These are phyloP conservation scores for Adansonia madagascariensis DNA, from an alignment of 441 rosid genomes.

Conservation along the genomic window DNA sequence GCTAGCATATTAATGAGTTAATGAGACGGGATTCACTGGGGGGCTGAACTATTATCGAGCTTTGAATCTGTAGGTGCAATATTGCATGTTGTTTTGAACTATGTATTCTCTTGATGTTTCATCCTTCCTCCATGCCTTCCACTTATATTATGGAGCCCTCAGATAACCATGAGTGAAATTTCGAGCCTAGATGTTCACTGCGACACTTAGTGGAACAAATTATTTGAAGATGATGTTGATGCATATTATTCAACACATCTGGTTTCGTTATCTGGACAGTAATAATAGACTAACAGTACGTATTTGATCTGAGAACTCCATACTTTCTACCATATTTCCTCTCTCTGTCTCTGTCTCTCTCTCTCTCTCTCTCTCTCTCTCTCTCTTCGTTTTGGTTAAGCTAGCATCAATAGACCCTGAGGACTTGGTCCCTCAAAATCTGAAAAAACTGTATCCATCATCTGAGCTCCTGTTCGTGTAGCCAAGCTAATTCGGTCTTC, in stretches of 20 bases:
- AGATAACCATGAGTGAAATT: background rate
- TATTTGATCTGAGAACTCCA: background rate
- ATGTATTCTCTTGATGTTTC: background rate
- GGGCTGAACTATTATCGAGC: slow-evolving; percentile 69
- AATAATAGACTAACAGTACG: background rate
- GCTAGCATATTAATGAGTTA: slow-evolving; percentile 46
- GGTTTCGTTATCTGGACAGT: background rate
- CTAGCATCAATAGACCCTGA: too few relatives aligned
- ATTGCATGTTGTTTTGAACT: too few relatives aligned
- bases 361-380: background rate
- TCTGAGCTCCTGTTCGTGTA: background rate
- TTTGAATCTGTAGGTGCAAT: slow-evolving; percentile 49
- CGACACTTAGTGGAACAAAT: background rate
- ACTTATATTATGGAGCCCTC: background rate
- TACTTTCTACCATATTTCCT: background rate
- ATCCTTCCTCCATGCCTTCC: background rate
- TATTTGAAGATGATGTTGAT: background rate
- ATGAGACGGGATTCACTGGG: slow-evolving; percentile 61
- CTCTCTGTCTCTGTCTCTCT: background rate
- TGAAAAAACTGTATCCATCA: background rate
- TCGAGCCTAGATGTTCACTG: background rate
- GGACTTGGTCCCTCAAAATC: background rate
- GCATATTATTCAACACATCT: slow-evolving; percentile 1
- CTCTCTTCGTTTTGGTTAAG: background rate
- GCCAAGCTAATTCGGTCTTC: slow-evolving; percentile 5